Evolutionary conservation across 1,139 yeast genomes (phyloP), one percentile per base, ranked within the genome.

Genomic region (Magnusiomyces ingens): DNA sequence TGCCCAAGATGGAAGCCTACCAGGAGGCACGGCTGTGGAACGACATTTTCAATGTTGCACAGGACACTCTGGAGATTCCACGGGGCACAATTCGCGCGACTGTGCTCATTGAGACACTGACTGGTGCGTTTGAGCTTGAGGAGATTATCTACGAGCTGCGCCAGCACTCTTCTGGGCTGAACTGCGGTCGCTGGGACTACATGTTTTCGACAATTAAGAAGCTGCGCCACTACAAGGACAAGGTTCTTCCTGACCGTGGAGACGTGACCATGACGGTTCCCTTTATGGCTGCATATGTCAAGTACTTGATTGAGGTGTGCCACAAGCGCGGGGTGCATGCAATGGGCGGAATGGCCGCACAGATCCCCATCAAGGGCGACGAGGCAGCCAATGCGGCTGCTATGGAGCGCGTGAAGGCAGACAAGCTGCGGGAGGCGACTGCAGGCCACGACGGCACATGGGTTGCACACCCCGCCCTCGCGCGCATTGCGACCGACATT

Each of bases 341-440:
- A 45, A 81, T 84, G 79, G 90, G 90, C 58, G 90, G 90, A 58
- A 84, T 84, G 90, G 89, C 89, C 59, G 90, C 89, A 17, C 87
- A 82, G 71, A 84, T 84, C 60, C 89, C 90, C 55, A 82, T 82
- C 68, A 84, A 84, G 72, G 75, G 77, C 57, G 88, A 84, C 64
- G 74, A 77, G 51, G 77, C 72, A 57, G 81, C 84, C 62, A 83
- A 83, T 72, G 73, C 72, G 62, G 74, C 73, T 53, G 89, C 87
- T 45, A 79, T 83, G 80, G 82, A 78, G 60, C 81, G 81, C 60
- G 89, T 83, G 53, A 76, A 79, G 60, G 79, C 77, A 64, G 90
- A 83, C 70, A 83, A 83, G 72, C 74, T 81, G 63, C 76, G 91
- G 60, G 93, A 85, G 71, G 91, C 80, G 48, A 65, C 70, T 51